Evolutionary conservation across 345 rosid genomes (phyloP), one percentile per base, ranked within the genome.

Genomic region (Draba incana): DNA sequence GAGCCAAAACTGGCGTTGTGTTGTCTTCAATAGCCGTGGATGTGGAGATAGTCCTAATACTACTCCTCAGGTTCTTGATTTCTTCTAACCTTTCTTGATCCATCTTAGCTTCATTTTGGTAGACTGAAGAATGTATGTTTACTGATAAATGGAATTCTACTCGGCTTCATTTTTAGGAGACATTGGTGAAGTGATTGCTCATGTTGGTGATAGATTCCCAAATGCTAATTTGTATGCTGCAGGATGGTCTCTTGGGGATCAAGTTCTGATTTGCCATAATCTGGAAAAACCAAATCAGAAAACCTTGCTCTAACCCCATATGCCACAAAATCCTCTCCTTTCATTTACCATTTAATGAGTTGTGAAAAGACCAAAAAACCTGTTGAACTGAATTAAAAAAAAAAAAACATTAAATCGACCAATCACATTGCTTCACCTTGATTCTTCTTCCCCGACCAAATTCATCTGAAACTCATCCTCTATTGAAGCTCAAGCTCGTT

Each of bases 141-240:
- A 61, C 53, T 79, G 80, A 66, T 69, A 52, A 35, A 25, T 80
- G 90, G 89, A 88, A 94, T 88, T 93, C 86, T 93, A 90, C 83
- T 93, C 96, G 63, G 97, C 94, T 82, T 93, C 98, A 42, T 93
- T 87, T 82, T 72, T 89, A 58, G 97, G 96, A 79, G 97, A 93
- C 61, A 82, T 84, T 68, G 39, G 62, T 57, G 88, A 88, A 87
- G 94, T 87, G 71, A 86, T 93, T 42, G 73, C 61, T 25, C 85
- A 83, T 62, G 84, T 90, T 70, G 74, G 77, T 10, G 46, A 46
- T 31, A 80, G 86, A 55, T 88, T 88, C 77, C 97, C 98, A 2
- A 68, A 75, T 30, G 89, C 97, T 62, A 88, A 92, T 70, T 53
- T 92, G 73, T 87, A 93, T 83, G 97, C 97, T 12, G 84, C 80